These are phyloP conservation scores for Fonsecaea nubica DNA, from an alignment of 2,329 filamentous ascomycete species.

Conservation along the genomic window DNA sequence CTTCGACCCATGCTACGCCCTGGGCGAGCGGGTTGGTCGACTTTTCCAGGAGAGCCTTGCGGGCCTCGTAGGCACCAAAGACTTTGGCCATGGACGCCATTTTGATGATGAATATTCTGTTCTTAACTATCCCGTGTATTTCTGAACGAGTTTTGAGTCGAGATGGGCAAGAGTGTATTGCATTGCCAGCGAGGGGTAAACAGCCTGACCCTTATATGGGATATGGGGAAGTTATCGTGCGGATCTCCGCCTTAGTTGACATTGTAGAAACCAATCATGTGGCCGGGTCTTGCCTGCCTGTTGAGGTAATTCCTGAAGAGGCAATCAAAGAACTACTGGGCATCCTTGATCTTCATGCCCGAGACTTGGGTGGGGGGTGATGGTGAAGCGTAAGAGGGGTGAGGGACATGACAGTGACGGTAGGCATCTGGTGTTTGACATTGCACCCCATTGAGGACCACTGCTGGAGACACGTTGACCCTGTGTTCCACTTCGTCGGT, in stretches of 20 bases:
- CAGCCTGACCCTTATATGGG: background rate
- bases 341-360: background rate
- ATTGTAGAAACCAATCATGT: background rate
- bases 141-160: background rate
- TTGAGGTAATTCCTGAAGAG: constrained; percentile 10
- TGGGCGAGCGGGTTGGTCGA: constrained; percentile 51
- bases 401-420: background rate
- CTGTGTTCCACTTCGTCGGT: no score
- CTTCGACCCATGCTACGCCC: constrained; percentile 58
- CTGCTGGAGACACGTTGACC: no score
- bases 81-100: constrained; percentile 56
- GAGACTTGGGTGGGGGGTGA: background rate
- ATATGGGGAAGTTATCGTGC: constrained; percentile 3
- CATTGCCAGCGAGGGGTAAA: background rate
- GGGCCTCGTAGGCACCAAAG: constrained; percentile 49
- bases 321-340: constrained; percentile 19
- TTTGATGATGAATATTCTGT: background rate
- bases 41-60: constrained; percentile 43
- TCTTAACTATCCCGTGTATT: background rate
- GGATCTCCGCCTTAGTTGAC: constrained; percentile 1
- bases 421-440: background rate
- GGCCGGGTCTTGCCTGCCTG: constrained; percentile 5
- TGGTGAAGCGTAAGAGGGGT: background rate
- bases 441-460: background rate
- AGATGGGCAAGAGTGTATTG: no score